These are phyloP conservation scores for Amauroascus niger DNA, from an alignment of 2,329 filamentous ascomycete genomes.

Conservation along the genomic window DNA sequence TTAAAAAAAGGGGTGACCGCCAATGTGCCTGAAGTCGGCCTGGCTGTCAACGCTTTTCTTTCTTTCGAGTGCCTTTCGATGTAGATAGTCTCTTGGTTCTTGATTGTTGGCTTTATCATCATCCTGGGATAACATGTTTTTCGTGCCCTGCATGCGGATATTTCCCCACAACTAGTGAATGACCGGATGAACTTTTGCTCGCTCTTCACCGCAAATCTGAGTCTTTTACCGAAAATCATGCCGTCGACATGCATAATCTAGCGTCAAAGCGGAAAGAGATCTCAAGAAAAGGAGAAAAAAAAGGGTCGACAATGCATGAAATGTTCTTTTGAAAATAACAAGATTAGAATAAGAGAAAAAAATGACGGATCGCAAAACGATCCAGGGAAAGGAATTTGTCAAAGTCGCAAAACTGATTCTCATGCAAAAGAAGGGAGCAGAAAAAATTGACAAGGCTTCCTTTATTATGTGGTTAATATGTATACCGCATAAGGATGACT, in stretches of 20 bases:
- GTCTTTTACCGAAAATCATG: not conserved
- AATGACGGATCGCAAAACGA: constrained; percentile 4
- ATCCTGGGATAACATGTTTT: not conserved
- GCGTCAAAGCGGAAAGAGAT: not conserved
- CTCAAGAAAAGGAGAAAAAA: not conserved
- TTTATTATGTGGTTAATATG: not conserved
- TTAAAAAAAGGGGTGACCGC: not conserved
- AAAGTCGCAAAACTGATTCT: not conserved
- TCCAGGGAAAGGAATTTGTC: not conserved
- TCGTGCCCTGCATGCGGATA: not conserved
- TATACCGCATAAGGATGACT: not conserved
- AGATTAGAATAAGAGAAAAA: not conserved
- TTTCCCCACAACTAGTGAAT: not conserved
- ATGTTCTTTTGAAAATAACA: not conserved
- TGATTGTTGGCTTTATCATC: no score
- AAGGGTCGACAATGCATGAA: constrained; percentile 4
- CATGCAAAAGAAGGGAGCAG: not conserved
- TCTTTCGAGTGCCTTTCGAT: not conserved
- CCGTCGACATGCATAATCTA: constrained; percentile 8
- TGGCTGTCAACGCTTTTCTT: not conserved
- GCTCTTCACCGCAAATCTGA: constrained; percentile 8
- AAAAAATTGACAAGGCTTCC: not conserved
- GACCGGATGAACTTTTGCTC: not conserved
- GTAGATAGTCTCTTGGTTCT: not conserved
- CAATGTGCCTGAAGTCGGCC: not conserved